Evolutionary conservation across 2,329 filamentous ascomycete genomes (phyloP).

Genomic region (Claviceps pusilla): DNA sequence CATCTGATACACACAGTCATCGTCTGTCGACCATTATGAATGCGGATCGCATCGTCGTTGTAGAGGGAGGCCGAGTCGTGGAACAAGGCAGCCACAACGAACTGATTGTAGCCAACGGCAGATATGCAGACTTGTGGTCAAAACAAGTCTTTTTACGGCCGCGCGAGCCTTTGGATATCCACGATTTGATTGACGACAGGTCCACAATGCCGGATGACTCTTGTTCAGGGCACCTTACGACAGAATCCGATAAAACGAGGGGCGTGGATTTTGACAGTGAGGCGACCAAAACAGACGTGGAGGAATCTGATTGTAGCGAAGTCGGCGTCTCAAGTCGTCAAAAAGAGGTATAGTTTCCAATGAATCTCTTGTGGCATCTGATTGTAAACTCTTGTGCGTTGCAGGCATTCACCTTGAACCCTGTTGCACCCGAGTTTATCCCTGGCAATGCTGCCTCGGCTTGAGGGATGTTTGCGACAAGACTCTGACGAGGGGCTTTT

Average conservation of each 20-base stretch:
- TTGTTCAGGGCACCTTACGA: constrained; percentile 20
- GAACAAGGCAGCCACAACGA: constrained; percentile 48
- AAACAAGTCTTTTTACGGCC: constrained; percentile 43
- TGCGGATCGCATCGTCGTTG: constrained; percentile 51
- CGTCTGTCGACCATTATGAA: constrained; percentile 58
- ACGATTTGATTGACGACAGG: constrained; percentile 6
- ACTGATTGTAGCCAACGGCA: constrained; percentile 40
- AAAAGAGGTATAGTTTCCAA: constrained; percentile 31
- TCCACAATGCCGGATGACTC: constrained; percentile 22
- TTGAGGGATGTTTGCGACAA: background rate
- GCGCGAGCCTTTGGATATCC: constrained; percentile 19
- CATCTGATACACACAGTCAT: constrained; percentile 30
- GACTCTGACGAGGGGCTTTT: background rate
- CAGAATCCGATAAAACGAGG: constrained; percentile 17
- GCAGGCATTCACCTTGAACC: constrained; percentile 40
- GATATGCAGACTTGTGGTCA: constrained; percentile 51
- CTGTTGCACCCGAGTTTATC: constrained; percentile 39
- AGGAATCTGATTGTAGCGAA: constrained; percentile 12
- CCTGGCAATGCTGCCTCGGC: constrained; percentile 15
- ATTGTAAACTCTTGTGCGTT: constrained; percentile 25
- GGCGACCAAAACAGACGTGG: constrained; percentile 7
- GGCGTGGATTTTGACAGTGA: constrained; percentile 12
- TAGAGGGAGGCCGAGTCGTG: constrained; percentile 46
- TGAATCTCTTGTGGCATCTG: constrained; percentile 6
- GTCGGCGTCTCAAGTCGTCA: constrained; percentile 22